A percentile compares a stretch with the other conserved stretches of the same genome.
These are phyloP conservation scores for Geosmithia morbida DNA, from an alignment of 2,329 filamentous ascomycete species.

Conservation along the genomic window DNA sequence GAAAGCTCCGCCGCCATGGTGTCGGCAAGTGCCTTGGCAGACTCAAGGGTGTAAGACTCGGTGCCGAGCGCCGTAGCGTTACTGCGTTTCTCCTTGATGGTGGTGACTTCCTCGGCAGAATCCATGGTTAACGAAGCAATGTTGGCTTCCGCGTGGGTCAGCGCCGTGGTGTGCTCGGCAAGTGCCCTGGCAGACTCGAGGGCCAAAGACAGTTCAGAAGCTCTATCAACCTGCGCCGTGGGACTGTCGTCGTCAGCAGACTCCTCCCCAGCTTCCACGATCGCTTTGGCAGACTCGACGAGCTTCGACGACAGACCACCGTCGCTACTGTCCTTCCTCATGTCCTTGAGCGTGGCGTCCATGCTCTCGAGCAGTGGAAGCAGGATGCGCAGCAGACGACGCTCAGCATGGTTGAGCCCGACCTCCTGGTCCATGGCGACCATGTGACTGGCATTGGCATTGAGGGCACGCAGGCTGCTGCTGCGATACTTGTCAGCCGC, in stretches of 20 bases:
- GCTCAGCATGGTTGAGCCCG: not conserved
- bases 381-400: not conserved
- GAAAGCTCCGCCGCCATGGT: too few relatives aligned
- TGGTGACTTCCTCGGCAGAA: not conserved
- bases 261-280: not conserved
- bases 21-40: too few relatives aligned
- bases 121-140: not conserved
- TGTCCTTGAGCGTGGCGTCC: constrained; percentile 2
- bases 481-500: not conserved
- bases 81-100: too few relatives aligned
- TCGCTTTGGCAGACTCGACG: not conserved
- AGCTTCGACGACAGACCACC: not conserved
- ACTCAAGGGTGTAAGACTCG: too few relatives aligned
- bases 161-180: not conserved
- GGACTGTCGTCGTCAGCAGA: too few relatives aligned
- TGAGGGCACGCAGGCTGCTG: constrained; percentile 1
- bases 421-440: not conserved
- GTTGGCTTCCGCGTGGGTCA: not conserved
- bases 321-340: not conserved
- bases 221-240: too few relatives aligned
- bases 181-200: not conserved
- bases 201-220: too few relatives aligned
- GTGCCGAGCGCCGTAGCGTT: too few relatives aligned
- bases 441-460: constrained; percentile 1
- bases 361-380: constrained; percentile 3